These are phyloP conservation scores for Herpetomonas tarakana DNA, from an alignment of 208 protist species.

Conservation along the genomic window DNA sequence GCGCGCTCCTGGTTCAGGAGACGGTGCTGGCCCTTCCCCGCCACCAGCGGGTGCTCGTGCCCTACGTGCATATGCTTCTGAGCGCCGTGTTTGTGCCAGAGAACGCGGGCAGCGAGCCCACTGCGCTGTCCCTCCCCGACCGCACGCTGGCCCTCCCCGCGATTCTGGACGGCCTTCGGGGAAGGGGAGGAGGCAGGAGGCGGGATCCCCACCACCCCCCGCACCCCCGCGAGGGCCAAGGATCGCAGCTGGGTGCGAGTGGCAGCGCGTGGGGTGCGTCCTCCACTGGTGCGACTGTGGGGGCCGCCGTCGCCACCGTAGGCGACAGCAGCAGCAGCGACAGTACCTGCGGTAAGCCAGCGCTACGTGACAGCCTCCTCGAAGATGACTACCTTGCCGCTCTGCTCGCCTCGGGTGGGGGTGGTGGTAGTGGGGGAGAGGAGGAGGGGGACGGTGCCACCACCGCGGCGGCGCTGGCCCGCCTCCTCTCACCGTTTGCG, in stretches of 20 bases:
- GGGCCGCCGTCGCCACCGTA: too few relatives aligned
- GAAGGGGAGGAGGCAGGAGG: neutral
- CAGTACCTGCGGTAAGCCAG: too few relatives aligned
- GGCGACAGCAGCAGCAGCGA: too few relatives aligned
- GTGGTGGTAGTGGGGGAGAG: neutral
- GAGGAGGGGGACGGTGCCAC: neutral
- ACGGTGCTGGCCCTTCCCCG: constrained; percentile 45
- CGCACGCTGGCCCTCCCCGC: constrained; percentile 22
- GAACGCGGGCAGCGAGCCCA: constrained; percentile 26
- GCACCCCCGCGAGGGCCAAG: neutral
- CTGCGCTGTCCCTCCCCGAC: constrained; percentile 21
- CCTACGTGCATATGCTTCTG: constrained; percentile 63
- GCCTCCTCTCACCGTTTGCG: constrained; percentile 47
- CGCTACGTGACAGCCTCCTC: neutral
- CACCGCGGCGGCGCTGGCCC: constrained; percentile 6
- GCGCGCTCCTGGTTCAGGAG: constrained; percentile 50
- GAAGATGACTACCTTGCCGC: constrained; percentile 5
- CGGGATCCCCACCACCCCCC: neutral
- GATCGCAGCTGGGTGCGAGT: too few relatives aligned
- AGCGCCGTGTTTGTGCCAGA: constrained; percentile 65
- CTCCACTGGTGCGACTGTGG: neutral
- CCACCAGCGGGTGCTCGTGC: constrained; percentile 46
- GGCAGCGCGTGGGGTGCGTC: too few relatives aligned
- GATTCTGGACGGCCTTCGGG: constrained; percentile 14
- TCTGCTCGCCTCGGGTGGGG: neutral